Conservation (phyloP, 2,329 filamentous ascomycete genomes). For the Cephalotrichum gorgonifer region DNA sequence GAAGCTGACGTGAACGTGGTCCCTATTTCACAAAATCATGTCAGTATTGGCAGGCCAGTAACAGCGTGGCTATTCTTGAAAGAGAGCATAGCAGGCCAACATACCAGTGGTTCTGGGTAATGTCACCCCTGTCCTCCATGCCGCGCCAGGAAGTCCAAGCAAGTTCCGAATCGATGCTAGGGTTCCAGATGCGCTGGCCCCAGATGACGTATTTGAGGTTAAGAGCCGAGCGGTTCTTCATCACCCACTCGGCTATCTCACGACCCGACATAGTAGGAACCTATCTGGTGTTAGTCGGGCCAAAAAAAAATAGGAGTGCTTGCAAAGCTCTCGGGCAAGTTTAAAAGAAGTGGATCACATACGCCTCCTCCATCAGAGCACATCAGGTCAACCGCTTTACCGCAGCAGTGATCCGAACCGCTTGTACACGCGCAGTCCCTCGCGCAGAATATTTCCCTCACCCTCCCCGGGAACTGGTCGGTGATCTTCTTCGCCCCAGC, state of each 20-base stretch:
- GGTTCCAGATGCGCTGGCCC: constrained; percentile 37
- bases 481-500: constrained; percentile 23
- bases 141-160: constrained; percentile 29
- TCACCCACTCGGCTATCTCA: constrained; percentile 36
- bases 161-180: constrained; percentile 21
- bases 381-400: constrained; percentile 26
- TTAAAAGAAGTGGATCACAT: constrained; percentile 11
- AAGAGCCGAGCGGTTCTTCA: constrained; percentile 28
- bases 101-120: constrained; percentile 33
- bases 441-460: constrained; percentile 23
- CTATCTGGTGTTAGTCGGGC: constrained; percentile 12
- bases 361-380: constrained; percentile 25
- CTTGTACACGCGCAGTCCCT: constrained; percentile 21
- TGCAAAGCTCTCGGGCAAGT: not conserved
- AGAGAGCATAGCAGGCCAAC: not conserved
- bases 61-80: not conserved
- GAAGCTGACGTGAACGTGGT: constrained; percentile 20
- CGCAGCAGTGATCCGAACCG: constrained; percentile 25
- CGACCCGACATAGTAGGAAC: constrained; percentile 24
- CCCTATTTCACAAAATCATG: constrained; percentile 8
- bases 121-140: constrained; percentile 28
- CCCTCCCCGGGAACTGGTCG: constrained; percentile 21
- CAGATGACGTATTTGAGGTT: constrained; percentile 39
- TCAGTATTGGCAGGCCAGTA: not conserved
- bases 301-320: not conserved